Conservation (phyloP, 176 grass and related monocot genomes). For the Rhynchospora breviuscula region DNA sequence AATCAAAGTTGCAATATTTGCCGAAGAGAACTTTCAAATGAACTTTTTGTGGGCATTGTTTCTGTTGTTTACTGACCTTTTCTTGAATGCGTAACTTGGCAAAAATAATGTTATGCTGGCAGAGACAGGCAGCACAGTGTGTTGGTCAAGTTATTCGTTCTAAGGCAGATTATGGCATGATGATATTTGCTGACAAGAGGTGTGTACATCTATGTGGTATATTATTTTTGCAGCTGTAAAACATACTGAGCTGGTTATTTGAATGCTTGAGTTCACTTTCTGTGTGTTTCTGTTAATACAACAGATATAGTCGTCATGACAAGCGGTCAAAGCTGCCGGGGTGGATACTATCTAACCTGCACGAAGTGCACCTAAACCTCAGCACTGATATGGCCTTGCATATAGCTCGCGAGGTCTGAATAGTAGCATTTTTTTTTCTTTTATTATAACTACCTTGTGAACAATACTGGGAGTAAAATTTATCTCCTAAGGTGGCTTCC, state of each 20-base stretch:
- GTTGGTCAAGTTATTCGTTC: conserved; percentile 97
- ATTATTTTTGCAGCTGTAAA: neutral
- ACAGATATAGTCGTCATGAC: conserved; percentile 81
- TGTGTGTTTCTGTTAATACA: neutral
- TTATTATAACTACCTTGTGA: neutral
- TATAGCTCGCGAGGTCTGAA: conserved; percentile 83
- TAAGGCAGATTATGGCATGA: conserved; percentile 98
- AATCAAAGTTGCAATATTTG: conserved; percentile 4
- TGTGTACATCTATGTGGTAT: conserved; percentile 15
- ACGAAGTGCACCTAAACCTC: conserved; percentile 79
- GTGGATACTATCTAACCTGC: conserved; percentile 95
- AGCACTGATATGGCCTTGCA: conserved; percentile 97
- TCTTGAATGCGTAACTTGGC: neutral
- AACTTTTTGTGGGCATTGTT: neutral
- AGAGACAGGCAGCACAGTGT: conserved; percentile 98
- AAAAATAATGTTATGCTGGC: conserved; percentile 11
- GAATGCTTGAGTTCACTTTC: neutral
- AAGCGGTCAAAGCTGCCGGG: conserved; percentile 90
- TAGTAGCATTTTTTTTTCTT: conserved; percentile 7
- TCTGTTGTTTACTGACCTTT: neutral
- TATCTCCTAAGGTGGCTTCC: neutral
- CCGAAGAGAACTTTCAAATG: neutral
- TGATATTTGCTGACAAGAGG: conserved; percentile 99
- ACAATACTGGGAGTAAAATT: neutral
- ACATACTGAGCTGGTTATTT: neutral